A percentile compares a stretch with the other conserved stretches of the same genome.
Evolutionary conservation across 805 yeast species (phyloP).

Genomic region (Ogataea minuta): DNA sequence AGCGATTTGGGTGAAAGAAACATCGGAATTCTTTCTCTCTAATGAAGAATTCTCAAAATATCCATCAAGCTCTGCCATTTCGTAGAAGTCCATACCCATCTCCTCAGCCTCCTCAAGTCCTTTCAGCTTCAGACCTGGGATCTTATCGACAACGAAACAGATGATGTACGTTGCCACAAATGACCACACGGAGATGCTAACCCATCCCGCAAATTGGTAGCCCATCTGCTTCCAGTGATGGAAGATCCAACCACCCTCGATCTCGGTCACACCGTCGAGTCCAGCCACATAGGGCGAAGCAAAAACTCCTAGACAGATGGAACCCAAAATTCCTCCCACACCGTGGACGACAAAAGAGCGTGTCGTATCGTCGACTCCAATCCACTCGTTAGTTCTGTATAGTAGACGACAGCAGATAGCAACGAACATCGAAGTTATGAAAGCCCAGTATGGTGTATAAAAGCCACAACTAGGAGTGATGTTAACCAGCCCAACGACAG

Average conservation of each 20-base stretch:
- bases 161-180: constrained; percentile 40
- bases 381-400: constrained; percentile 38
- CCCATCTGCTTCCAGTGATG: constrained; percentile 47
- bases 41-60: constrained; percentile 6
- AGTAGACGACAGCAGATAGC: constrained; percentile 38
- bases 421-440: constrained; percentile 40
- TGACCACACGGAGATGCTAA: constrained; percentile 44
- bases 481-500: constrained; percentile 44
- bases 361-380: constrained; percentile 46
- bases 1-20: constrained; percentile 9
- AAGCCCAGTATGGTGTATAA: constrained; percentile 47
- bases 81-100: constrained; percentile 49
- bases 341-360: constrained; percentile 47
- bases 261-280: constrained; percentile 42
- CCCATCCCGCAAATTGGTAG: constrained; percentile 45
- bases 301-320: constrained; percentile 43
- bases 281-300: constrained; percentile 44
- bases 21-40: constrained; percentile 14
- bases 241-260: constrained; percentile 47
- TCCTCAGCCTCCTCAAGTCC: constrained; percentile 46
- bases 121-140: constrained; percentile 50
- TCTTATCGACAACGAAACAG: constrained; percentile 46
- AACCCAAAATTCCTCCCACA: constrained; percentile 47
- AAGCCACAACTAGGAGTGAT: constrained; percentile 48
- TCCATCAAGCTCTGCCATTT: constrained; percentile 43